A percentile compares a stretch with the other conserved stretches of the same genome.
Conservation (phyloP, 2,329 filamentous ascomycete genomes). For the Atkinsonella texensis region DNA sequence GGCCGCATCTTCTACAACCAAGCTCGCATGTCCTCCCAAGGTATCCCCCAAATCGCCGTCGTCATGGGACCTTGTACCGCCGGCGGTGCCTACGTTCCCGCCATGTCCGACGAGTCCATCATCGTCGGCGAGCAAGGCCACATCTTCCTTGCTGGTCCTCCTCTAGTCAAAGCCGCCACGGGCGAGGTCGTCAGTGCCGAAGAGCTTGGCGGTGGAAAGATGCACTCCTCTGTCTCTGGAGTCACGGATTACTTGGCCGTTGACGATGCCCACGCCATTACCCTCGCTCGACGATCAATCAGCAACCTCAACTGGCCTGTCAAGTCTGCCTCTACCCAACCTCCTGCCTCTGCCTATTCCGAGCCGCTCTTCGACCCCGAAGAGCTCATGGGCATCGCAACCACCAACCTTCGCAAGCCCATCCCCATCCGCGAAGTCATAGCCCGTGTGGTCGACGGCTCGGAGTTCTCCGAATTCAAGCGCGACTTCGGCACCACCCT, state of each 20-base stretch:
- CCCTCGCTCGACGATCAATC: slow-evolving; percentile 72
- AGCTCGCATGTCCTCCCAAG: slow-evolving; percentile 76
- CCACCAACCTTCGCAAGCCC: slow-evolving; percentile 76
- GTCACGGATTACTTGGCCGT: slow-evolving; percentile 94
- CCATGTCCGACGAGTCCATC: slow-evolving; percentile 96
- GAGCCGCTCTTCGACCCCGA: slow-evolving; percentile 71
- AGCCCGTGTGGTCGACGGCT: slow-evolving; percentile 82
- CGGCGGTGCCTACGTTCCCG: slow-evolving; percentile 88
- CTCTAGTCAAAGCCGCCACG: slow-evolving; percentile 89
- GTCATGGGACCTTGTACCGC: slow-evolving; percentile 98
- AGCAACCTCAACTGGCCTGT: slow-evolving; percentile 81
- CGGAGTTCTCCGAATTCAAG: slow-evolving; percentile 89
- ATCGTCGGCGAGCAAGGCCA: slow-evolving; percentile 95
- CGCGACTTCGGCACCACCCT: slow-evolving; percentile 78
- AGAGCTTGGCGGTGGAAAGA: slow-evolving; percentile 76
- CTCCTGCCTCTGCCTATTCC: slow-evolving; percentile 36
- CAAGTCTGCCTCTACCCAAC: slow-evolving; percentile 24
- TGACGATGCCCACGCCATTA: slow-evolving; percentile 82
- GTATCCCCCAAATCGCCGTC: slow-evolving; percentile 86
- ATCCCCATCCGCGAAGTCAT: slow-evolving; percentile 85
- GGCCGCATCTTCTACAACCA: slow-evolving; percentile 98
- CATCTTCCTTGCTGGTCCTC: slow-evolving; percentile 90
- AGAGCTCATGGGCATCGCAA: slow-evolving; percentile 80
- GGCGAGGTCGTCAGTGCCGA: slow-evolving; percentile 86
- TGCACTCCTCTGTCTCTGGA: slow-evolving; percentile 83